phyloP scores from a whole-genome alignment of 2,329 filamentous ascomycete species.

The Monilinia vaccinii-corymbosi region DNA sequence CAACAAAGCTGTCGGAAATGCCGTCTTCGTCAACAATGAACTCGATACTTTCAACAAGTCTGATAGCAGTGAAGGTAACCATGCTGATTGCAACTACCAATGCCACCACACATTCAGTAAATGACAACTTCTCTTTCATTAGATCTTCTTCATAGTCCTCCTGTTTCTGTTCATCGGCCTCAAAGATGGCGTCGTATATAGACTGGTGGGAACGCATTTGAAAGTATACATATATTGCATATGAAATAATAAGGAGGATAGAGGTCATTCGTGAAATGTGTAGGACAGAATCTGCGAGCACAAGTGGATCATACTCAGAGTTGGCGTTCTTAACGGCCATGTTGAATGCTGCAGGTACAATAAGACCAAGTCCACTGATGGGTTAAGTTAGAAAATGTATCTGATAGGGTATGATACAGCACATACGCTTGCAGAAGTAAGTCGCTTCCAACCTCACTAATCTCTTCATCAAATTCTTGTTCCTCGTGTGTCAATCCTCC shows the following conservation, averaged over 20 bases:
- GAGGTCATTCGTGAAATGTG: conserved; percentile 63
- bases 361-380: conserved; percentile 39
- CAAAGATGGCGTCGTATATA: conserved; percentile 66
- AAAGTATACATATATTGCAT: conserved; percentile 59
- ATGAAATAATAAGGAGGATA: conserved; percentile 62
- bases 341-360: conserved; percentile 39
- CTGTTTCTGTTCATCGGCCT: conserved; percentile 60
- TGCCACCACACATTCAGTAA: conserved; percentile 62
- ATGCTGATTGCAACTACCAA: conserved; percentile 55
- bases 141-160: conserved; percentile 52
- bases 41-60: conserved; percentile 64
- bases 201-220: conserved; percentile 68
- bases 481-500: conserved; percentile 61
- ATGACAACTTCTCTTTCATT: conserved; percentile 59
- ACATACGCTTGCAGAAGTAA: conserved; percentile 67
- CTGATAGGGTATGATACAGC: neutral
- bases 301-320: conserved; percentile 21
- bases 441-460: conserved; percentile 72
- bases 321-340: conserved; percentile 30
- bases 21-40: conserved; percentile 43
- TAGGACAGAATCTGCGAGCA: conserved; percentile 45
- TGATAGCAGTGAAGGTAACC: conserved; percentile 65
- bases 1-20: conserved; percentile 50
- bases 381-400: neutral
- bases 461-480: conserved; percentile 62